Percentiles rank a stretch among this genome's conserved stretches.
These are phyloP conservation scores for Saccharum hybrid DNA, from an alignment of 202 grass and related monocot species.

Conservation along the genomic window DNA sequence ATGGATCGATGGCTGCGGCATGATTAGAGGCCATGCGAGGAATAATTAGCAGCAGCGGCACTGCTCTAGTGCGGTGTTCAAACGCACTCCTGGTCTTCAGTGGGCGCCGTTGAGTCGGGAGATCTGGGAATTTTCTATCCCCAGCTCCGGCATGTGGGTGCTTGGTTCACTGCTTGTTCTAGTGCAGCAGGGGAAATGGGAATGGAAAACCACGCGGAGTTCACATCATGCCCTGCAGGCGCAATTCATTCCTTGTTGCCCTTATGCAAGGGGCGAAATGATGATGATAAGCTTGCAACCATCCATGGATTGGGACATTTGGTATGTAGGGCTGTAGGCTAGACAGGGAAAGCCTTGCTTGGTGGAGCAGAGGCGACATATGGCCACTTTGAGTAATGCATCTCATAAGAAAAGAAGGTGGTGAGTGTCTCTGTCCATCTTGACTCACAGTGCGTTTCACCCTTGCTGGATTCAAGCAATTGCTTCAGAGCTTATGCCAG, in stretches of 20 bases:
- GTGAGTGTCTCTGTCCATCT: constrained; percentile 33
- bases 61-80: constrained; percentile 42
- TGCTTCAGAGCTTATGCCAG: constrained; percentile 16
- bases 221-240: constrained; percentile 52
- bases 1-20: constrained; percentile 36
- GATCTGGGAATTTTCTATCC: constrained; percentile 31
- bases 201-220: not conserved
- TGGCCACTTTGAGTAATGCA: constrained; percentile 27
- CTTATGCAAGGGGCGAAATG: constrained; percentile 35
- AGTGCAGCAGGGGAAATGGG: not conserved
- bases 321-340: constrained; percentile 10
- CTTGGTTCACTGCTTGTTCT: not conserved
- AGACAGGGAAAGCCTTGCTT: constrained; percentile 13
- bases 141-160: constrained; percentile 3
- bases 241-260: constrained; percentile 46
- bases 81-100: constrained; percentile 40
- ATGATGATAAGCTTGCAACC: constrained; percentile 20
- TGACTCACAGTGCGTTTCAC: constrained; percentile 7
- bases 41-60: constrained; percentile 49
- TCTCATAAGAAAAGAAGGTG: not conserved
- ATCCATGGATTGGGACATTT: constrained; percentile 47
- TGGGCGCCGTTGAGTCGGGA: constrained; percentile 24
- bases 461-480: constrained; percentile 5
- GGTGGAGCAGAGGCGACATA: constrained; percentile 38
- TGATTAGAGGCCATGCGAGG: constrained; percentile 53